Evolutionary conservation across 148 eudicot species (phyloP), one percentile per base, ranked within the genome.

Genomic region (Chenopodium suecicum): DNA sequence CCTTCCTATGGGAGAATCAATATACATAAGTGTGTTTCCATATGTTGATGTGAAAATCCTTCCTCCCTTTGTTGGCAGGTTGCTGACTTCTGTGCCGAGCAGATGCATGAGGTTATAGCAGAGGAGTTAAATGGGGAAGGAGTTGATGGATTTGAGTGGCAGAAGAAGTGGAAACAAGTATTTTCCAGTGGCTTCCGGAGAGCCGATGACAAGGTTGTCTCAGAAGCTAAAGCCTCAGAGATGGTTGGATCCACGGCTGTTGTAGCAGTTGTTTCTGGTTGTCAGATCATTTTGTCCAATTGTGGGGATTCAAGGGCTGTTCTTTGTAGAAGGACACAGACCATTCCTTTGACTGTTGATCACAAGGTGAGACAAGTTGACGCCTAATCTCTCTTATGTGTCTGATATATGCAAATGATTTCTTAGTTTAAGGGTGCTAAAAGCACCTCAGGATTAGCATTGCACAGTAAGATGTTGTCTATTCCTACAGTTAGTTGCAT

Each of bases 241-340:
- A 89, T 90, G 88, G 95, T 89, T 58, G 96, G 96, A 70, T 91
- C 96, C 48, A 92, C 98, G 37, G 98, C 98, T 72, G 93, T 91
- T 19, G 93, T 88, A 58, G 98, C 90, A 75, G 87, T 91, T 70
- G 84, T 94, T 64, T 93, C 96, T n/a, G 87, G 92, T 77, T 92
- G 96, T 83, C 96, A 92, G 80, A 90, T 92, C 70, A 89, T 92
- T 34, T 67, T 86, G 66, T 90, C 98, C 46, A 91, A 94, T 70
- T 94, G 96, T 69, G 98, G 98, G 16, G 98, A 94, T 79, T 94
- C 98, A 8, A 88, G 98, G 85, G 96, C 94, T 19, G 89, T 94
- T 76, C 92, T 94, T 46, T 90, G 88, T 74, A 88, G 92, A 63
- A 91, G 98, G 71, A 86, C 91, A 11, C 90, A 83, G 63, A 92